Conservation (phyloP, 75 land plant species). For the Gnetum montanum region DNA sequence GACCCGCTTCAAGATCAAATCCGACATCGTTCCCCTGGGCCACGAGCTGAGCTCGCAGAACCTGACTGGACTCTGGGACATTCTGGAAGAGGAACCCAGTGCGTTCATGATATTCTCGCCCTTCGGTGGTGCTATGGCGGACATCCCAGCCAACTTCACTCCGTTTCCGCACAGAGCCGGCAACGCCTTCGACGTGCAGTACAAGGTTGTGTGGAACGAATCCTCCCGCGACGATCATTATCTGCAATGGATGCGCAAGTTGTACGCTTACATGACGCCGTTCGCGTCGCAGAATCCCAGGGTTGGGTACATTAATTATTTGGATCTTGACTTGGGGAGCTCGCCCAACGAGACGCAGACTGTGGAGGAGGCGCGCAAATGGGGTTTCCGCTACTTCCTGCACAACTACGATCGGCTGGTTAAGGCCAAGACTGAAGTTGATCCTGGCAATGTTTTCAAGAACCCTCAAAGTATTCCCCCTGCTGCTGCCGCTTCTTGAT, state of each 20-base stretch:
- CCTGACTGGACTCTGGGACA: background rate
- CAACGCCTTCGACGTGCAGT: conserved; percentile 19
- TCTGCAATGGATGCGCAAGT: background rate
- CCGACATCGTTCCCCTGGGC: conserved; percentile 7
- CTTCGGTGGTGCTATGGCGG: conserved; percentile 12
- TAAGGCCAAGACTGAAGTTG: conserved; percentile 1
- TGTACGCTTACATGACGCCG: conserved; percentile 9
- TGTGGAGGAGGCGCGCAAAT: background rate
- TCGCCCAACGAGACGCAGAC: background rate
- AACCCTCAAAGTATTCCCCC: conserved; percentile 15
- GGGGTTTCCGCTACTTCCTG: conserved; percentile 8
- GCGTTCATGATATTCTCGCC: conserved; percentile 12
- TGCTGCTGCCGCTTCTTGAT: too few species aligned
- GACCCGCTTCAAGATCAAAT: conserved; percentile 10
- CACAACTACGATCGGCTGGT: conserved; percentile 10
- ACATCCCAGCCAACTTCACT: background rate
- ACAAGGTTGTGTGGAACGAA: conserved; percentile 14
- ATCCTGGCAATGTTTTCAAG: conserved; percentile 13
- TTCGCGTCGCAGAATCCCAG: conserved; percentile 5
- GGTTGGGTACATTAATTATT: conserved; percentile 3
- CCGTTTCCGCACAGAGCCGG: conserved; percentile 24
- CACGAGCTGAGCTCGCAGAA: background rate
- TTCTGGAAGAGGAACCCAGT: conserved; percentile 10
- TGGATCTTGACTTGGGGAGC: conserved; percentile 14
- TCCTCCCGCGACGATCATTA: background rate